Evolutionary conservation across 345 rosid genomes (phyloP), one percentile per base, ranked within the genome.

Genomic region (Citrus mangshanensis): DNA sequence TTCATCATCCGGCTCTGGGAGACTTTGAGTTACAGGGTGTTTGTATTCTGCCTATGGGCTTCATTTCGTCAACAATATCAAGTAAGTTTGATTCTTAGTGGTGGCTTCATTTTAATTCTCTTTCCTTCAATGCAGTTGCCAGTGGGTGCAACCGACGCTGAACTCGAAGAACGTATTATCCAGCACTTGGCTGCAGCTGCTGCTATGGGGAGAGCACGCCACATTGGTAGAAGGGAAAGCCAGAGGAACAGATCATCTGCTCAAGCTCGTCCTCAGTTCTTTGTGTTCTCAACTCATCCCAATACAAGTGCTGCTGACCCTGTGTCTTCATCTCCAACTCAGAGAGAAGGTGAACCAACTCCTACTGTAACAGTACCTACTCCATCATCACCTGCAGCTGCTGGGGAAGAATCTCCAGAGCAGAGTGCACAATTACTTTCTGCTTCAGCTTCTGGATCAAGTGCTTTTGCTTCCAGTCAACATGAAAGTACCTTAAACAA

Each of bases 111-210:
- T 59, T 75, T 76, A 66, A 60, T 81, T 12, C 56, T 68, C 14
- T 82, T 64, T 55, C 56, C 65, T 81, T 58, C 24, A 63, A 69
- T 84, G 81, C 90, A 96, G 97, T 83, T 96, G 59, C 95, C 97
- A 3, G 91, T 81, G 68, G 95, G 95, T 51, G 88, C 82, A 80
- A 92, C 88, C 82, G 95, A 94, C 28, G 84, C 92, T 63, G 99
- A 94, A 75, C 94, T 96, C 81, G 98, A 96, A 85, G 99, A 94
- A 84, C 91, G 95, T 60, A 93, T 96, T 79, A 90, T 96, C 77
- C 98, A 94, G 91, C 99, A 96, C 85, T 78, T 96, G 75, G 95
- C 99, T 72, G 94, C 98, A 1, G 98, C 99, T 37, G 96, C 99
- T 64, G 98, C 99, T 78, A 96, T 93, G 95, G 99, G 99, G 16